Evolutionary conservation across 805 yeast genomes (phyloP), one percentile per base, ranked within the genome.

Genomic region (Metschnikowia chrysomelidarum): DNA sequence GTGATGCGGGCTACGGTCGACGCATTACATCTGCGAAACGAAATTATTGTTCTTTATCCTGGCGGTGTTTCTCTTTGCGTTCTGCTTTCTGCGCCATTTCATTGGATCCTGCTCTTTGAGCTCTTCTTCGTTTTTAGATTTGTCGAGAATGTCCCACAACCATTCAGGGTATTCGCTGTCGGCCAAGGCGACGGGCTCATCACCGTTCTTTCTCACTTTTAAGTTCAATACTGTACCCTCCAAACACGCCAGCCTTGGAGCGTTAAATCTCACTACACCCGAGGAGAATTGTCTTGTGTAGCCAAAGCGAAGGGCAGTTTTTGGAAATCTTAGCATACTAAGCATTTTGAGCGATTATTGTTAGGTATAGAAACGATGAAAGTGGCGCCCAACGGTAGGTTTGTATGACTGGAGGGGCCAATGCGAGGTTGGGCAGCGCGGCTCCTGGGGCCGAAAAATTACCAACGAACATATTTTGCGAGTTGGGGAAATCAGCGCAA

Each of bases 161-260:
- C 98, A 91, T 28, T 74, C 85, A 4, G 98, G 98, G 56, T 91
- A 91, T 51, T 89, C 95, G 24, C 69, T 69, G 57, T 93, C 98
- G 43, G 82, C 87, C 36, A 83, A 60, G 2, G 98, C 98, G 4
- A 87, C 79, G 7, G 94, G 87, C 49, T 88, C 96, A 41, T 81
- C 78, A n/a, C 91, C 94, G 23, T 73, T 70, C 54, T 87, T 88
- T 54, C 76, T 76, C 27, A 91, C 72, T 50, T 84, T 83, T 51
- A 88, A 63, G 45, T 82, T 81, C 42, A 85, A 65, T 7, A 73
- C 69, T 0, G 93, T 82, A 41, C 98, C 88, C 33, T 85, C 81
- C 47, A 71, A 60, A 56, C 89, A 75, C 35, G 78, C 71, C 7
- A 81, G 78, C 45, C 60, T 41, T 16, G 39, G 36, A 10, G 28